Percentiles rank a stretch among this genome's conserved stretches.
phyloP scores from a whole-genome alignment of 192 early-diverging fungal genomes.

The Paraglomus brasilianum region DNA sequence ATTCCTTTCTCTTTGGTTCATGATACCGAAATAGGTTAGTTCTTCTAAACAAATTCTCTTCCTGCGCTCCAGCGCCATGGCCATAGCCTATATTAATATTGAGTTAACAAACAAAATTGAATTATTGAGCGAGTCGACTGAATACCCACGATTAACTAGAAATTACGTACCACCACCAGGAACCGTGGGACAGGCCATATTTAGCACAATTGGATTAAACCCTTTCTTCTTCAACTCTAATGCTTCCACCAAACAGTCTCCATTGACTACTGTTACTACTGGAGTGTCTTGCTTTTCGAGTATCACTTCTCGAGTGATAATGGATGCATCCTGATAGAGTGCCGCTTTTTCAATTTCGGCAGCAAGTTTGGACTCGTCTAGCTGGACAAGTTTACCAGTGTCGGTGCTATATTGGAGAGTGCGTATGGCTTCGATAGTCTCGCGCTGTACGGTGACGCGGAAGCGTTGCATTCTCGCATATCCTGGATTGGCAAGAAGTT shows the following conservation, averaged over 20 bases:
- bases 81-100: constrained; percentile 33
- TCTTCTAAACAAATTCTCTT: constrained; percentile 44
- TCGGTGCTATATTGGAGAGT: constrained; percentile 33
- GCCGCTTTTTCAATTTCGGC: constrained; percentile 1
- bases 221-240: constrained; percentile 38
- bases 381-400: constrained; percentile 18
- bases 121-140: neutral
- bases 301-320: neutral
- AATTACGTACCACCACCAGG: constrained; percentile 41
- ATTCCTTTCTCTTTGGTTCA: constrained; percentile 37
- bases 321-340: neutral
- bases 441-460: neutral
- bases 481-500: neutral
- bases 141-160: neutral
- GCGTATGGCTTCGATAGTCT: constrained; percentile 35
- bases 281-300: constrained; percentile 35
- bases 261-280: constrained; percentile 34
- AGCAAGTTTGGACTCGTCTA: constrained; percentile 38
- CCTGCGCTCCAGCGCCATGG: constrained; percentile 40
- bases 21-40: constrained; percentile 46
- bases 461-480: neutral
- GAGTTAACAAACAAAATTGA: neutral
- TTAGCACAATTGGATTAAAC: constrained; percentile 43
- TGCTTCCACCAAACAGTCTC: constrained; percentile 40
- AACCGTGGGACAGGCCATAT: constrained; percentile 42